Conservation (phyloP, 2,329 filamentous ascomycete species). For the Talaromyces sp. region DNA sequence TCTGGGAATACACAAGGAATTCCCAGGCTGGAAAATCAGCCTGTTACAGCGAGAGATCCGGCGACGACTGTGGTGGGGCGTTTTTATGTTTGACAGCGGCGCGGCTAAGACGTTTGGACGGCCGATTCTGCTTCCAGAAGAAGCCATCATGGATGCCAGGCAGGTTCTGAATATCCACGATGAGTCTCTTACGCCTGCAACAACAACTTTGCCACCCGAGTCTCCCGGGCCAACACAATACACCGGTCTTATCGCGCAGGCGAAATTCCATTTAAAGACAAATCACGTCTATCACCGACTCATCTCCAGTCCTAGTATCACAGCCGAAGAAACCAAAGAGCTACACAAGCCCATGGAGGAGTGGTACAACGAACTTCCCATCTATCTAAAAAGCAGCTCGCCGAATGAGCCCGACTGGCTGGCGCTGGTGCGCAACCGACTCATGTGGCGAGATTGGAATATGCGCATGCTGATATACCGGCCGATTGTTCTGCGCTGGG, state of each 20-base stretch:
- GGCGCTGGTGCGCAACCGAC: constrained; percentile 33
- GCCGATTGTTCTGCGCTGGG: constrained; percentile 39
- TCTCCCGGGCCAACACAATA: constrained; percentile 38
- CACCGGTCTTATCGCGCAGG: constrained; percentile 38
- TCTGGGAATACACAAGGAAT: constrained; percentile 48
- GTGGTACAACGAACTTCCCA: constrained; percentile 38
- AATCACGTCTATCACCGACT: constrained; percentile 42
- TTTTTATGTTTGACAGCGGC: constrained; percentile 46
- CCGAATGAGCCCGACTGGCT: constrained; percentile 30
- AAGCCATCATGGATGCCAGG: constrained; percentile 40
- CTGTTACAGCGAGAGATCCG: constrained; percentile 39
- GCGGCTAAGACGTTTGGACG: constrained; percentile 48
- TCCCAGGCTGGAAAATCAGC: constrained; percentile 43
- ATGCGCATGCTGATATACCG: constrained; percentile 40
- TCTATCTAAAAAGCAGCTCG: constrained; percentile 34
- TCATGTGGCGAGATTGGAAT: constrained; percentile 42
- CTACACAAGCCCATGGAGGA: constrained; percentile 39
- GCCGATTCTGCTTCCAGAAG: constrained; percentile 42
- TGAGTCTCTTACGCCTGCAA: constrained; percentile 32
- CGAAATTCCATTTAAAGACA: constrained; percentile 39
- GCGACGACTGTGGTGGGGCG: constrained; percentile 37
- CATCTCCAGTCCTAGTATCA: constrained; percentile 38
- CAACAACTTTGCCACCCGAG: constrained; percentile 32
- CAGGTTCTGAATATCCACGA: constrained; percentile 43
- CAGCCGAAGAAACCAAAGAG: constrained; percentile 36